Evolutionary conservation across 495 filamentous ascomycete species (phyloP), one percentile per base, ranked within the genome.

Genomic region (Talaromyces borbonicus): DNA sequence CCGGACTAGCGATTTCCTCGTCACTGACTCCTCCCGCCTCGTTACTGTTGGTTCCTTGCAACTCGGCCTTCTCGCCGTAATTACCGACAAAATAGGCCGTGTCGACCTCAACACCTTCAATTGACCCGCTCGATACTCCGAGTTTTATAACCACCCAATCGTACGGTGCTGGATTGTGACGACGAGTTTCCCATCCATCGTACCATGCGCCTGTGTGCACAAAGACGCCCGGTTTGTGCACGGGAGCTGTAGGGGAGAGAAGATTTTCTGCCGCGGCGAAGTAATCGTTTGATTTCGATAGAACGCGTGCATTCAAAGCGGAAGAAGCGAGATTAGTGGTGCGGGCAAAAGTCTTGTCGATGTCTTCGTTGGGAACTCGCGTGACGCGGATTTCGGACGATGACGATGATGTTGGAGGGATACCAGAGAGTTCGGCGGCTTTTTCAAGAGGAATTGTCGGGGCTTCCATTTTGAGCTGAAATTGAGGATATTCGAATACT

Each of bases 131-230:
- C 8, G 84, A 76, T 8, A 90, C 85, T 26, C 90, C 90, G 4
- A 94, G 78, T 41, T 75, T 71, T 40, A 94, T 79, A 27, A 90
- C 76, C 1, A 88, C 87, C 81, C 84, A 95, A 64, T 96, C 90
- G 52, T 82, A 87, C 3, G 78, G 74, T 20, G 78, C 71, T 0
- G 73, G 63, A 60, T 96, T 96, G 68, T 95, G 90, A 38, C 90
- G 72, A 12, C 89, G 75, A 2, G 88, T 94, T 62, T 96, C 90
- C 90, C 89, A 95, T 19, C 89, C 89, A 58, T 96, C 89, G 61
- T 89, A 95, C 90, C 90, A 96, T 18, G 87, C 85, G 49, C 89
- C 89, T 8, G 86, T 77, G 56, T 83, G 79, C 39, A 88, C 80
- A 72, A 90, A 93, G 62, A 88, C 79, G 47, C 86, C 88, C 0